These are phyloP conservation scores for Hemerocallis citrina DNA, from an alignment of 106 monocot species.

Conservation along the genomic window DNA sequence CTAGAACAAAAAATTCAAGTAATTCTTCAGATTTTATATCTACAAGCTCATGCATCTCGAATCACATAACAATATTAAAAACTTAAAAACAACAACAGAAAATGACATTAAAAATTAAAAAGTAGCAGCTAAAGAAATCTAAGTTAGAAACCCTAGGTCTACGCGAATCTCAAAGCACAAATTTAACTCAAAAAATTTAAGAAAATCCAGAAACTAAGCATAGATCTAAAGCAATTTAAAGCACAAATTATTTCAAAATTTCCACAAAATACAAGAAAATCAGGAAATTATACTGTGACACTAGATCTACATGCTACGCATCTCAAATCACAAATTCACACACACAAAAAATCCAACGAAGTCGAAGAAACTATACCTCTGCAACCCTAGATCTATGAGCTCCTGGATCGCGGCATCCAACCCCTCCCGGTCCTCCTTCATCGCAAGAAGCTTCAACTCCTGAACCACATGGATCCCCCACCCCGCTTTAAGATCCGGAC, in stretches of 20 bases:
- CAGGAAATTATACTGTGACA: too few relatives aligned
- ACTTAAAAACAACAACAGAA: neutral
- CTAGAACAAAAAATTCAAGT: neutral
- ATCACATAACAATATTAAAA: neutral
- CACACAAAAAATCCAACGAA: neutral
- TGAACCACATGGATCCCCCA: conserved; percentile 71
- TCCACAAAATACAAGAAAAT: neutral
- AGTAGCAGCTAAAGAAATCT: too few relatives aligned
- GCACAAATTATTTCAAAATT: neutral
- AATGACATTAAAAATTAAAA: too few relatives aligned
- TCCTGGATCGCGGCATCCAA: conserved; percentile 22
- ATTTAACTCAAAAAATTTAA: neutral
- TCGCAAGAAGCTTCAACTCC: conserved; percentile 55
- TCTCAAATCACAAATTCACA: neutral
- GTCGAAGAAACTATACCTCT: conserved; percentile 41
- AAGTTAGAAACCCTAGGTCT: too few relatives aligned
- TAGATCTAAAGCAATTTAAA: too few relatives aligned
- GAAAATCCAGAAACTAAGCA: neutral
- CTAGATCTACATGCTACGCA: too few relatives aligned
- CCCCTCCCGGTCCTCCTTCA: conserved; percentile 35
- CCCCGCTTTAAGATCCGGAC: conserved; percentile 49
- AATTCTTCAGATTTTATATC: neutral
- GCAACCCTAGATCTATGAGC: conserved; percentile 71
- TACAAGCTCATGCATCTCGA: neutral
- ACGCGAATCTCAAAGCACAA: too few relatives aligned